Evolutionary conservation across 805 yeast species (phyloP).

Genomic region (Candida corydali): DNA sequence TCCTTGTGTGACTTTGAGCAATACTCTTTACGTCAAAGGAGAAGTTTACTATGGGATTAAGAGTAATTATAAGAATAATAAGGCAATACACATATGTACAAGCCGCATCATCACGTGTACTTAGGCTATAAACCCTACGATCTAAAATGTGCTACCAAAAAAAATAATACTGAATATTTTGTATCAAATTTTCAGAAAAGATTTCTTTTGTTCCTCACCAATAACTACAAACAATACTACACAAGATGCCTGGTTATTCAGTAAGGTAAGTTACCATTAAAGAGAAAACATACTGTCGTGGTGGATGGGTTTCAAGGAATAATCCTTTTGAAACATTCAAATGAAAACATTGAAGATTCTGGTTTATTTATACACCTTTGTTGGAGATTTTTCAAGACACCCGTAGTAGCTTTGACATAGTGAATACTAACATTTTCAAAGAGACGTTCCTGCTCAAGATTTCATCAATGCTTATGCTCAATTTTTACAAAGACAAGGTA

Average conservation of each 20-base stretch:
- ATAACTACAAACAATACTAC: background rate
- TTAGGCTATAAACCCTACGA: background rate
- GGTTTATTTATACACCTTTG: background rate
- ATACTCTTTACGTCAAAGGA: constrained; percentile 14
- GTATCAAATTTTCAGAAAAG: too few species aligned
- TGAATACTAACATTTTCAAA: constrained; percentile 34
- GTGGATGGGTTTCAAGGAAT: constrained; percentile 6
- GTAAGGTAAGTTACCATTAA: constrained; percentile 3
- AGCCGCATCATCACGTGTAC: constrained; percentile 3
- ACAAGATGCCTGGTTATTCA: constrained; percentile 2
- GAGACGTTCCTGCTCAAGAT: constrained; percentile 99
- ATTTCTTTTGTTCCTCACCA: constrained; percentile 1
- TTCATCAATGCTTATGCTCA: constrained; percentile 99
- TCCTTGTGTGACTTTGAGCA: constrained; percentile 27
- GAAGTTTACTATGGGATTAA: constrained; percentile 1
- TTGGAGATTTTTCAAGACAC: constrained; percentile 6
- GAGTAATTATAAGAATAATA: too few species aligned
- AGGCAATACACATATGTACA: too few species aligned
- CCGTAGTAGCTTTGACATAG: background rate
- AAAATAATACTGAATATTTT: too few species aligned
- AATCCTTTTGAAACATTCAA: constrained; percentile 6
- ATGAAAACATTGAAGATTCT: constrained; percentile 1
- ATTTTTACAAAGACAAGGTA: constrained; percentile 99
- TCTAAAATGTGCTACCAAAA: too few species aligned
- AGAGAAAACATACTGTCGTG: constrained; percentile 5